These are phyloP conservation scores for Candida jianshihensis DNA, from an alignment of 805 yeast species.

Conservation along the genomic window DNA sequence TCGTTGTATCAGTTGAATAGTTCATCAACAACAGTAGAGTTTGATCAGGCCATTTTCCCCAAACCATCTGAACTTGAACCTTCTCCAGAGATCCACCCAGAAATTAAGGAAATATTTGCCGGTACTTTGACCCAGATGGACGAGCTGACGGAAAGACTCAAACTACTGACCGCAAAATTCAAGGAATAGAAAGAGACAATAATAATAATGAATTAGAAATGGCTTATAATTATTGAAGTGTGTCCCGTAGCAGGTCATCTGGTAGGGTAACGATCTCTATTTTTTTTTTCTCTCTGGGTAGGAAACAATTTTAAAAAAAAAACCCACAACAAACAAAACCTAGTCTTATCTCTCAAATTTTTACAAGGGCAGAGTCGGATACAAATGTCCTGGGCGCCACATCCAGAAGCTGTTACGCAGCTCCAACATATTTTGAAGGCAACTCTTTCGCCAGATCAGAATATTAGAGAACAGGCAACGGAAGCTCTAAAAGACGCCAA, in stretches of 20 bases:
- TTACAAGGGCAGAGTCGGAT: too few relatives aligned
- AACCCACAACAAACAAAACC: background rate
- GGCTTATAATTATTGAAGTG: background rate
- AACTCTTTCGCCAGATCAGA: constrained; percentile 55
- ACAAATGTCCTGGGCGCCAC: constrained; percentile 59
- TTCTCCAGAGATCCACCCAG: constrained; percentile 29
- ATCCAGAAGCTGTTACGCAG: constrained; percentile 53
- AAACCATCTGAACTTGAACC: background rate
- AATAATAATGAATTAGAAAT: background rate
- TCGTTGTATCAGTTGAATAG: constrained; percentile 11
- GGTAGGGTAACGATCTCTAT: background rate
- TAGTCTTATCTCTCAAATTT: too few relatives aligned
- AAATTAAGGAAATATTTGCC: constrained; percentile 46
- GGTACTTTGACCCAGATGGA: constrained; percentile 48
- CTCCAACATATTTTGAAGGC: constrained; percentile 60
- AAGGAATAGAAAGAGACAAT: too few relatives aligned
- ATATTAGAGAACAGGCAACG: constrained; percentile 59
- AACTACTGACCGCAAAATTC: constrained; percentile 9
- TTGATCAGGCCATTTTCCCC: too few relatives aligned
- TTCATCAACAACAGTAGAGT: constrained; percentile 11
- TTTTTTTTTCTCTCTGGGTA: constrained; percentile 1
- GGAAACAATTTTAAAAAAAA: background rate
- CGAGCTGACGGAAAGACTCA: constrained; percentile 24
- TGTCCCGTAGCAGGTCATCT: constrained; percentile 2
- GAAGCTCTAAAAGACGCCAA: constrained; percentile 66